Percentiles rank a stretch among this genome's conserved stretches.
Conservation (phyloP, 352 stramenopile species). For the Hyphochytrium catenoides region DNA sequence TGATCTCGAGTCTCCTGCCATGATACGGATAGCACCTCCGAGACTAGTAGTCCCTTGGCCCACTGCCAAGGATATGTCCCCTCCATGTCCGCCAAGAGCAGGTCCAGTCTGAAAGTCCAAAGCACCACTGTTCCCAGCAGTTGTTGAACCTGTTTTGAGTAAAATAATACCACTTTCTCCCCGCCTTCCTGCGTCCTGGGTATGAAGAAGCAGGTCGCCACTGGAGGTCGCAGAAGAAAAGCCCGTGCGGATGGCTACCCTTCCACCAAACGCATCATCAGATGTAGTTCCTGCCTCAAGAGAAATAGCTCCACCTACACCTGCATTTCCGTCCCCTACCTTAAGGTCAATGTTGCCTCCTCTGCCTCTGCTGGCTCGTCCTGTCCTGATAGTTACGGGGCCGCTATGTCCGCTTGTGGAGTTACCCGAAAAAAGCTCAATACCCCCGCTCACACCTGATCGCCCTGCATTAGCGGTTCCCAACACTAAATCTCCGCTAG, state of each 20-base stretch:
- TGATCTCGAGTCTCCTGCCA: too few relatives aligned
- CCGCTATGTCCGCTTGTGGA: constrained; percentile 4
- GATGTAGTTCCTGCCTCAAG: too few relatives aligned
- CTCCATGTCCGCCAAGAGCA: too few relatives aligned
- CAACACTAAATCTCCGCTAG: too few relatives aligned
- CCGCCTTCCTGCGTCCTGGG: constrained; percentile 33
- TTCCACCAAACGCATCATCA: constrained; percentile 23
- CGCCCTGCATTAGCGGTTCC: constrained; percentile 1
- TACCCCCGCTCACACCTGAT: not conserved
- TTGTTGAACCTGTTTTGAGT: constrained; percentile 38
- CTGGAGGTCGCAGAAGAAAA: constrained; percentile 20
- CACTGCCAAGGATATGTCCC: too few relatives aligned
- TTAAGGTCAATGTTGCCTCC: constrained; percentile 20
- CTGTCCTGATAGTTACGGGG: constrained; percentile 13
- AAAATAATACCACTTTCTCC: constrained; percentile 46
- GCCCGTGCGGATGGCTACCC: constrained; percentile 28
- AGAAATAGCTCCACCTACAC: too few relatives aligned
- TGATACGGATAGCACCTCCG: too few relatives aligned
- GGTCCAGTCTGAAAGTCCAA: constrained; percentile 2
- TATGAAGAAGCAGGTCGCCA: constrained; percentile 29
- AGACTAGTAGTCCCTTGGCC: too few relatives aligned
- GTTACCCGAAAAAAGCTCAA: constrained; percentile 2
- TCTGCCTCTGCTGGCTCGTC: constrained; percentile 16
- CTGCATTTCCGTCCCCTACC: too few relatives aligned
- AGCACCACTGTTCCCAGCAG: constrained; percentile 27